phyloP scores from a whole-genome alignment of 148 eudicot species.

The Talinum fruticosum region DNA sequence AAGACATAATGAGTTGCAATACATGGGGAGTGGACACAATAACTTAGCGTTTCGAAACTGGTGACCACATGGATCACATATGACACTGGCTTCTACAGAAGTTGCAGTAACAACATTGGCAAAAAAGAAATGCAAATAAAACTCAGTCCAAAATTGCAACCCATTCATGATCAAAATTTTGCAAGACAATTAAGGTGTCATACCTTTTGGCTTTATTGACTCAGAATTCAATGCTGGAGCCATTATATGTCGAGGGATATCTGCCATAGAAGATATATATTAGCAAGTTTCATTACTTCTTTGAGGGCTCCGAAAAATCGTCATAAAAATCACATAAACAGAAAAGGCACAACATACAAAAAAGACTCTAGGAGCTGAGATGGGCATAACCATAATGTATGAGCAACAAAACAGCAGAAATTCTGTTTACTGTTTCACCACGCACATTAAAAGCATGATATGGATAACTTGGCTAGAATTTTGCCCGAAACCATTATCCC shows the following conservation, averaged over 20 bases:
- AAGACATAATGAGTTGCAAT: neutral
- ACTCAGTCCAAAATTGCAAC: neutral
- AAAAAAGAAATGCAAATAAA: neutral
- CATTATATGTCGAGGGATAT: conserved; percentile 38
- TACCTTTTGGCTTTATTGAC: conserved; percentile 61
- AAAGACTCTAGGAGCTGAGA: neutral
- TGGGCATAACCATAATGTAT: conserved; percentile 15
- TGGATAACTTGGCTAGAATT: neutral
- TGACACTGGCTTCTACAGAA: neutral
- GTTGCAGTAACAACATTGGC: neutral
- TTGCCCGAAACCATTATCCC: neutral
- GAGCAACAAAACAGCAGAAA: conserved; percentile 15
- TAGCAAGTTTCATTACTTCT: neutral
- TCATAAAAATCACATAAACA: neutral
- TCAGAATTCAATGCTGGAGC: conserved; percentile 50
- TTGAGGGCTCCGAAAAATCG: neutral
- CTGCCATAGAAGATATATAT: conserved; percentile 19
- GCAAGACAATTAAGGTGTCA: neutral
- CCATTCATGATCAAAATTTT: neutral
- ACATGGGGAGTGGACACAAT: neutral
- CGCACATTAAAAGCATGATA: conserved; percentile 14
- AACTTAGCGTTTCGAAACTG: neutral
- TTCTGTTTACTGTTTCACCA: neutral
- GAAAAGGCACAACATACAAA: neutral
- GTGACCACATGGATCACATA: neutral